These are phyloP conservation scores for Diaporthe sp. DNA, from an alignment of 2,329 filamentous ascomycete genomes.

Conservation along the genomic window DNA sequence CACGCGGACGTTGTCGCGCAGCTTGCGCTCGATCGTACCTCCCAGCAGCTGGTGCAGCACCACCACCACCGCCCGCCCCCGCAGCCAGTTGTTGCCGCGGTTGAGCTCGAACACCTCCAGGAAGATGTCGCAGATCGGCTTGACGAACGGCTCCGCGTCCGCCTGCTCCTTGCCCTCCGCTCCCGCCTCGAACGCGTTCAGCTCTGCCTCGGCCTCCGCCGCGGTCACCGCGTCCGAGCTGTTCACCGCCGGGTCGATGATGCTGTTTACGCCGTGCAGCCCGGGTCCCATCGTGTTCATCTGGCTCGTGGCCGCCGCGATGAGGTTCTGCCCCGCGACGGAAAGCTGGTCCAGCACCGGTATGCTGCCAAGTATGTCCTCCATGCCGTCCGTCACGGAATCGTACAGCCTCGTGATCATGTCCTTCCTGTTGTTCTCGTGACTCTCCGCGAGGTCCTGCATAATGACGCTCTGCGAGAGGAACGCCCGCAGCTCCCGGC, in stretches of 20 bases:
- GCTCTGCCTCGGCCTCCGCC: slow-evolving; percentile 91
- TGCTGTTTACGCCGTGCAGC: slow-evolving; percentile 17
- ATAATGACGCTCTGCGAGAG: slow-evolving; percentile 88
- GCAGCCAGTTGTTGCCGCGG: slow-evolving; percentile 95
- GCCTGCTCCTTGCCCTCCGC: slow-evolving; percentile 80
- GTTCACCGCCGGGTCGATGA: slow-evolving; percentile 58
- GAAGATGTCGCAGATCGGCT: slow-evolving; percentile 98
- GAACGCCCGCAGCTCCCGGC: slow-evolving; percentile 91
- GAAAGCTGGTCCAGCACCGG: slow-evolving; percentile 96
- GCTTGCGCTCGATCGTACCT: slow-evolving; percentile 95
- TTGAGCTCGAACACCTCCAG: slow-evolving; percentile 96
- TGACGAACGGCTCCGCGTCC: slow-evolving; percentile 88
- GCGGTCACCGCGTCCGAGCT: slow-evolving; percentile 66
- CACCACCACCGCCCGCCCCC: slow-evolving; percentile 94
- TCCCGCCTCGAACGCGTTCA: slow-evolving; percentile 89
- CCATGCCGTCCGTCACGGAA: slow-evolving; percentile 97
- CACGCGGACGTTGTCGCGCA: slow-evolving; percentile 84
- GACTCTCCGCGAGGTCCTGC: slow-evolving; percentile 69
- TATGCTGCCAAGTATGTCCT: slow-evolving; percentile 96
- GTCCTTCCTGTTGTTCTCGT: slow-evolving; percentile 79
- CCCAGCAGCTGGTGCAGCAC: slow-evolving; percentile 96
- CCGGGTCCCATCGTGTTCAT: slow-evolving; percentile 62
- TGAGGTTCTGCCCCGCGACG: slow-evolving; percentile 90
- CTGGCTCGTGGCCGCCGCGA: slow-evolving; percentile 80
- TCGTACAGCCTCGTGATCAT: slow-evolving; percentile 97